phyloP scores from a whole-genome alignment of 2,329 filamentous ascomycete species.

The Arthrinium puccinioides region DNA sequence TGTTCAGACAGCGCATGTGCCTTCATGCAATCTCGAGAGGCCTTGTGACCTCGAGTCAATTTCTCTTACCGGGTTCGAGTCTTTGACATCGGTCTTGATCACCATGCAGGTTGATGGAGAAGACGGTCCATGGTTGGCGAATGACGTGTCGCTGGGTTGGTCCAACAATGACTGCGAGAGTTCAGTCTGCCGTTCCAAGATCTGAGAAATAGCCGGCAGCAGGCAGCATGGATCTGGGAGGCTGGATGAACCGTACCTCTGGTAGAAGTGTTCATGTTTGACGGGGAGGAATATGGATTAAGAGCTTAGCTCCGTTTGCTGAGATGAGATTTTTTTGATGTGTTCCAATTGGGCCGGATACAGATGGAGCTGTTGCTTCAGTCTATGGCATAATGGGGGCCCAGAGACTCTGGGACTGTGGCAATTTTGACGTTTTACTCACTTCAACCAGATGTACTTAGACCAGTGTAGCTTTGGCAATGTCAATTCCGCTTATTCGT shows the following conservation, averaged over 20 bases:
- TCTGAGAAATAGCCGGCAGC: slow-evolving; percentile 19
- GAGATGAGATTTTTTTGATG: slow-evolving; percentile 10
- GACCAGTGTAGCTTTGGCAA: too few relatives aligned
- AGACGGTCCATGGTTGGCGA: slow-evolving; percentile 37
- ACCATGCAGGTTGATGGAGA: slow-evolving; percentile 28
- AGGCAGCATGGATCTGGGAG: too few relatives aligned
- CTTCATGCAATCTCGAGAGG: slow-evolving; percentile 12
- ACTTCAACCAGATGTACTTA: too few relatives aligned
- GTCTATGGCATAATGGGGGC: background rate
- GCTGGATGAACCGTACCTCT: too few relatives aligned
- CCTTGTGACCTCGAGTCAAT: slow-evolving; percentile 16
- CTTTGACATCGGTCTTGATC: slow-evolving; percentile 27
- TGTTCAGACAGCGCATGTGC: slow-evolving; percentile 6
- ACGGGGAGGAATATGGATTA: too few relatives aligned
- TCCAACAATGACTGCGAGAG: slow-evolving; percentile 30
- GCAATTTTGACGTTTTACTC: too few relatives aligned
- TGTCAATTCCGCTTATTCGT: too few relatives aligned
- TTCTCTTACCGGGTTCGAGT: slow-evolving; percentile 14
- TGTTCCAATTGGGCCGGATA: background rate
- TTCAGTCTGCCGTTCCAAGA: slow-evolving; percentile 27
- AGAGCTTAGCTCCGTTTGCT: slow-evolving; percentile 1
- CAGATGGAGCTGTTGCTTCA: background rate
- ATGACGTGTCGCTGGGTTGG: slow-evolving; percentile 36
- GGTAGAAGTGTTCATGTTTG: too few relatives aligned
- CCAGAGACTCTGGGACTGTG: too few relatives aligned